Evolutionary conservation across 306 rosid genomes (phyloP).

Genomic region (Mucuna pruriens): DNA sequence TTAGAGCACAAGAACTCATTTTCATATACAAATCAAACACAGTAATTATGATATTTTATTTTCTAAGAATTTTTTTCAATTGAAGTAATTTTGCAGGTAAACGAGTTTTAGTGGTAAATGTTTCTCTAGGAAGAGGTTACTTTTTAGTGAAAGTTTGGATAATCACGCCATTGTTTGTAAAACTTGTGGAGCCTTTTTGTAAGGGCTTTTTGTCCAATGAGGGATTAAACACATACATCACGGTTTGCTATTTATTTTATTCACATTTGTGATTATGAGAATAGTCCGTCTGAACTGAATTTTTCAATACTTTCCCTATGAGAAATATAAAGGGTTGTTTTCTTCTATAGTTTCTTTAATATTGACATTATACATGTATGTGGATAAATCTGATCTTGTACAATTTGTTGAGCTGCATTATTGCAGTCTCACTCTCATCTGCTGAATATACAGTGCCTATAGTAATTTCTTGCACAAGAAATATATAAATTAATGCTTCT

Average conservation of each 20-base stretch:
- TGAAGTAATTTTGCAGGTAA: neutral
- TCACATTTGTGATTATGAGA: neutral
- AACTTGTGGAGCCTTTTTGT: too few relatives aligned
- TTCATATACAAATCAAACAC: neutral
- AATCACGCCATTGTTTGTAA: neutral
- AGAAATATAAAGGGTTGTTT: neutral
- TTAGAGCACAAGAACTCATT: neutral
- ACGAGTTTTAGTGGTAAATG: neutral
- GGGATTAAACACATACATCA: neutral
- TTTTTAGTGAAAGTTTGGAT: neutral
- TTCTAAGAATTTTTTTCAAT: neutral
- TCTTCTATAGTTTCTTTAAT: neutral
- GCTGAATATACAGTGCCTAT: neutral
- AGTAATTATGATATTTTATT: neutral
- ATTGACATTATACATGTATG: neutral
- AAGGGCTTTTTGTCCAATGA: too few relatives aligned
- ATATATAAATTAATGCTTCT: constrained; percentile 18
- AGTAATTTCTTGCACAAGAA: constrained; percentile 21
- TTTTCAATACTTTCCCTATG: neutral
- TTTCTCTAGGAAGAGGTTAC: constrained; percentile 1
- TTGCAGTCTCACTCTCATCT: too few relatives aligned
- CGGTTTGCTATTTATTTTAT: neutral
- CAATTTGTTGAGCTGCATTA: neutral
- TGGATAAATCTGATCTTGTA: neutral
- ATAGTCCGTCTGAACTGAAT: neutral